Evolutionary conservation across 2,329 filamentous ascomycete genomes (phyloP).

Genomic region (Didymellaceae sp.): DNA sequence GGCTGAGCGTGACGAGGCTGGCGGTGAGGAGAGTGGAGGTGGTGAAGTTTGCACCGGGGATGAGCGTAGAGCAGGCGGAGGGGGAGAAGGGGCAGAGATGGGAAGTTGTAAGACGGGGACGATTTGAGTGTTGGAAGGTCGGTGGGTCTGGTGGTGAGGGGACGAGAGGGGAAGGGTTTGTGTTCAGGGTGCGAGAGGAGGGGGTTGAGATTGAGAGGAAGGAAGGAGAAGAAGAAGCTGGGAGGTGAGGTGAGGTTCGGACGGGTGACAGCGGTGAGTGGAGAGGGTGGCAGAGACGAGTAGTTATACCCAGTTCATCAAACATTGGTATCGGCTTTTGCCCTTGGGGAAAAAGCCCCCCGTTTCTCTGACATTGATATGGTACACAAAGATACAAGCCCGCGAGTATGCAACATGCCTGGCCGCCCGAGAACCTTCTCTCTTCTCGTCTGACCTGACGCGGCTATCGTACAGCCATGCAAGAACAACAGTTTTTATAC

Average conservation of each 20-base stretch:
- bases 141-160: conserved; percentile 7
- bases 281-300: too few species aligned
- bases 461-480: conserved; percentile 19
- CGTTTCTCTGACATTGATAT: conserved; percentile 11
- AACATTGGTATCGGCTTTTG: too few species aligned
- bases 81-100: conserved; percentile 44
- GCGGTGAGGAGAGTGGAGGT: conserved; percentile 44
- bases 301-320: too few species aligned
- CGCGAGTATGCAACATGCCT: conserved; percentile 17
- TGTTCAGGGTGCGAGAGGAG: conserved; percentile 32
- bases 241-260: too few species aligned
- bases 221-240: too few species aligned
- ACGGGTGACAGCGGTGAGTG: background rate
- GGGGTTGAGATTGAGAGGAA: conserved; percentile 19
- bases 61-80: conserved; percentile 49
- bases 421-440: too few species aligned
- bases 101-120: conserved; percentile 45
- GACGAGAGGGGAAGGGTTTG: conserved; percentile 30
- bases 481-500: conserved; percentile 13
- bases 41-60: conserved; percentile 45
- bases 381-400: conserved; percentile 16
- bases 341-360: too few species aligned
- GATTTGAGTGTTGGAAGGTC: conserved; percentile 46
- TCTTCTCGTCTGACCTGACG: background rate
- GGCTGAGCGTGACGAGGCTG: conserved; percentile 39